Conservation (phyloP, 208 protist species). For the Trypanosoma boissoni region DNA sequence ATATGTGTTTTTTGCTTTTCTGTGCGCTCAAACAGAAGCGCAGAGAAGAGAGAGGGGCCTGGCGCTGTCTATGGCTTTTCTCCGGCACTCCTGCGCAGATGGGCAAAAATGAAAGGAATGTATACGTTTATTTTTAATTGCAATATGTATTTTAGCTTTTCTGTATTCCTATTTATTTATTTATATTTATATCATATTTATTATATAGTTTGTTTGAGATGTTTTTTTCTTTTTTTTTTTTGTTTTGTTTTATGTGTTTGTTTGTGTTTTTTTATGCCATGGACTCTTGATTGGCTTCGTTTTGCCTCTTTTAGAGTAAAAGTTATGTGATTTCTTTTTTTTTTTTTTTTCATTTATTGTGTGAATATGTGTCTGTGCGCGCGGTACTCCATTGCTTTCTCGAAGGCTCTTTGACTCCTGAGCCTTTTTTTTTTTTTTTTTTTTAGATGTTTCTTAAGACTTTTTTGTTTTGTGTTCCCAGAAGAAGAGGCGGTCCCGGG, state of each 20-base stretch:
- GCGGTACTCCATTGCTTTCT: not conserved
- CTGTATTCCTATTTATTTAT: too few relatives aligned
- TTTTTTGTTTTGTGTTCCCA: not conserved
- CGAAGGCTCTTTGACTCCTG: too few relatives aligned
- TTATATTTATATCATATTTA: conserved; percentile 11
- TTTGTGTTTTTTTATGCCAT: too few relatives aligned
- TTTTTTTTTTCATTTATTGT: conserved; percentile 7
- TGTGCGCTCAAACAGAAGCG: too few relatives aligned
- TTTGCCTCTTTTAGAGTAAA: not conserved
- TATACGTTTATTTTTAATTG: conserved; percentile 4
- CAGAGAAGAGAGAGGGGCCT: too few relatives aligned
- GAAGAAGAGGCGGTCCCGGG: too few relatives aligned
- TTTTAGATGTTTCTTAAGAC: conserved; percentile 3
- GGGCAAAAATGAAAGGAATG: too few relatives aligned
- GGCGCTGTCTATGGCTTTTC: conserved; percentile 10
- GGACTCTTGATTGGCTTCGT: too few relatives aligned
- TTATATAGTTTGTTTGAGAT: conserved; percentile 24
- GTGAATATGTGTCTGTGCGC: not conserved
- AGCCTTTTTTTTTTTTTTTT: conserved; percentile 13
- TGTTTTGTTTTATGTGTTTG: too few relatives aligned
- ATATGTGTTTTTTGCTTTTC: conserved; percentile 14
- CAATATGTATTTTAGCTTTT: conserved; percentile 11
- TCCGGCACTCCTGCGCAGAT: conserved; percentile 4
- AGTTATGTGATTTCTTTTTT: not conserved
- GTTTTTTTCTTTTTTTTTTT: conserved; percentile 17